A percentile compares a stretch with the other conserved stretches of the same genome.
phyloP scores from a whole-genome alignment of 345 rosid genomes.

The Eucalyptus cladocalyx region DNA sequence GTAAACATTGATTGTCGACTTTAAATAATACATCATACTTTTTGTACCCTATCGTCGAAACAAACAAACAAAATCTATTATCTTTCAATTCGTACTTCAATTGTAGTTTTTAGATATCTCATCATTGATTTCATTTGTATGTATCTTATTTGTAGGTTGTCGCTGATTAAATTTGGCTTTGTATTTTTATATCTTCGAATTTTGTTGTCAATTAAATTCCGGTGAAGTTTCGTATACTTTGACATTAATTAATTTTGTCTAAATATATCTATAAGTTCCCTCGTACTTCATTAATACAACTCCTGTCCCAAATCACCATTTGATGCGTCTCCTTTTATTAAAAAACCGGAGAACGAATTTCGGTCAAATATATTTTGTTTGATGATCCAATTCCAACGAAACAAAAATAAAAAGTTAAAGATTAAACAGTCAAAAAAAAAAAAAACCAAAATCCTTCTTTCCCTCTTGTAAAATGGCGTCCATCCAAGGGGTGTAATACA shows the following conservation, averaged over 20 bases:
- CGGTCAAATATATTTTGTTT: background rate
- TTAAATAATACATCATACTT: background rate
- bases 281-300: background rate
- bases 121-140: rapidly evolving
- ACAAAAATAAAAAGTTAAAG: background rate
- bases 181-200: background rate
- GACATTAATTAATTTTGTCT: too few relatives aligned
- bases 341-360: background rate
- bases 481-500: background rate
- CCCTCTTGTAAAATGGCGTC: background rate
- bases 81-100: background rate
- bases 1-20: background rate
- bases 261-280: too few relatives aligned
- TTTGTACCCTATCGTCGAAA: rapidly evolving
- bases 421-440: background rate
- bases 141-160: too few relatives aligned
- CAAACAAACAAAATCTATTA: too few relatives aligned
- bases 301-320: background rate
- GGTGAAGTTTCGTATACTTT: rapidly evolving
- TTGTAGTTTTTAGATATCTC: background rate
- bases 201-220: background rate
- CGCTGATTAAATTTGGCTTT: rapidly evolving
- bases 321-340: too few relatives aligned
- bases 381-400: background rate
- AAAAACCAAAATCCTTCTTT: background rate